Evolutionary conservation across 2,329 filamentous ascomycete species (phyloP).

Genomic region (Fusarium annulatum): DNA sequence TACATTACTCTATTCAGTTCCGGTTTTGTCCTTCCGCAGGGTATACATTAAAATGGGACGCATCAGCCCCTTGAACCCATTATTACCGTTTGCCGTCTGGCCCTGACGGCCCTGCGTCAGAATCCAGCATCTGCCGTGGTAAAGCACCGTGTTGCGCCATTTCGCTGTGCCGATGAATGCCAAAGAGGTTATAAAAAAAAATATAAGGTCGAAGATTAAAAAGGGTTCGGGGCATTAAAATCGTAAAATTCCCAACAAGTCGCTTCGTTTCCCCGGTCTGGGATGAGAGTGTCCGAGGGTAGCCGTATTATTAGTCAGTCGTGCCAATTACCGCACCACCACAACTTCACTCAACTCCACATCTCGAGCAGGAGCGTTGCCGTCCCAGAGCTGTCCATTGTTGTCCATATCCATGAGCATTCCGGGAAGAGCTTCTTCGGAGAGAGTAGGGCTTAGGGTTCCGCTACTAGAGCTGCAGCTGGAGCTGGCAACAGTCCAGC

Average conservation of each 20-base stretch:
- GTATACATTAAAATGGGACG: slow-evolving; percentile 46
- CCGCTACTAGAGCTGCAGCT: slow-evolving; percentile 64
- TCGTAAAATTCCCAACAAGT: slow-evolving; percentile 39
- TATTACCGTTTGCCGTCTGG: slow-evolving; percentile 44
- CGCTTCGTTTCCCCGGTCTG: slow-evolving; percentile 20
- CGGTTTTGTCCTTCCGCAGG: slow-evolving; percentile 37
- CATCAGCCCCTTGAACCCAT: slow-evolving; percentile 39
- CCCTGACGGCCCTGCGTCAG: slow-evolving; percentile 45
- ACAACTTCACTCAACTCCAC: slow-evolving; percentile 60
- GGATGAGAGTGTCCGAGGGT: slow-evolving; percentile 23
- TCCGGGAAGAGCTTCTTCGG: slow-evolving; percentile 55
- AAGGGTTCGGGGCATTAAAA: slow-evolving; percentile 46
- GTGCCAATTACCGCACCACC: slow-evolving; percentile 51
- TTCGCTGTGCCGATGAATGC: slow-evolving; percentile 56
- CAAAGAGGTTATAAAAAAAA: slow-evolving; percentile 50
- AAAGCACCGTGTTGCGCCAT: slow-evolving; percentile 52
- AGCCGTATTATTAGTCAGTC: slow-evolving; percentile 3
- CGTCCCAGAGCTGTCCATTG: slow-evolving; percentile 48
- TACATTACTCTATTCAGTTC: slow-evolving; percentile 55
- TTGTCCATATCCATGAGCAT: slow-evolving; percentile 52
- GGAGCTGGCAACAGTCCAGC: slow-evolving; percentile 89
- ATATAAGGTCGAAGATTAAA: slow-evolving; percentile 49
- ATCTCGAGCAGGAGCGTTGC: slow-evolving; percentile 50
- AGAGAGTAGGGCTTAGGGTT: slow-evolving; percentile 61
- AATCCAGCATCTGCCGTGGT: slow-evolving; percentile 41